A percentile compares a stretch with the other conserved stretches of the same genome.
These are phyloP conservation scores for Actinomucor elegans DNA, from an alignment of 371 early-diverging fungal species.

Conservation along the genomic window DNA sequence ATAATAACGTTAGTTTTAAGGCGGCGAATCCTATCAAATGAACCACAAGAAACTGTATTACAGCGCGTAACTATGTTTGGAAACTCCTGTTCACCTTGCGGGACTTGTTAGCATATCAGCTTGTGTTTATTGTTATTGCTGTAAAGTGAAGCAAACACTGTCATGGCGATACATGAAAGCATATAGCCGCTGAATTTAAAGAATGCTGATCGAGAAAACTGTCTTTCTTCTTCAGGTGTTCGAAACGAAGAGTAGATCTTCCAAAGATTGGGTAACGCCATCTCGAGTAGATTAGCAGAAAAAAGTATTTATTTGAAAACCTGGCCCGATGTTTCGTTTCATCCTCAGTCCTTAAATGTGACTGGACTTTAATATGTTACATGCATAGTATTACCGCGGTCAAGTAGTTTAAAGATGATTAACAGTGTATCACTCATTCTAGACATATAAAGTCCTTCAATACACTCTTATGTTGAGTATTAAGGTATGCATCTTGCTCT, in stretches of 20 bases:
- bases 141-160: constrained; percentile 56
- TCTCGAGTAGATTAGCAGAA: too few species aligned
- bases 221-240: constrained; percentile 76
- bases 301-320: too few species aligned
- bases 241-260: constrained; percentile 76
- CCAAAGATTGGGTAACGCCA: constrained; percentile 71
- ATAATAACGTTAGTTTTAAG: background rate
- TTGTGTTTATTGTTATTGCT: constrained; percentile 35
- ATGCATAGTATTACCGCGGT: too few species aligned
- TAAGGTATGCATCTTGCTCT: too few species aligned
- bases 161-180: constrained; percentile 68
- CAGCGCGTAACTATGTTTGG: constrained; percentile 9
- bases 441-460: too few species aligned
- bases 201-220: constrained; percentile 73
- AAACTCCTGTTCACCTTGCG: background rate
- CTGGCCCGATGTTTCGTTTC: too few species aligned
- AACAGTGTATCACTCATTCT: too few species aligned
- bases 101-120: constrained; percentile 11
- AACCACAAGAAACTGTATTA: constrained; percentile 3
- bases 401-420: too few species aligned
- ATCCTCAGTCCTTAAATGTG: too few species aligned
- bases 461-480: too few species aligned
- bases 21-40: background rate
- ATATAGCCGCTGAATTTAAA: constrained; percentile 78
- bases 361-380: too few species aligned